Evolutionary conservation across 805 yeast species (phyloP).

Genomic region (Saccharomycopsis microspora): DNA sequence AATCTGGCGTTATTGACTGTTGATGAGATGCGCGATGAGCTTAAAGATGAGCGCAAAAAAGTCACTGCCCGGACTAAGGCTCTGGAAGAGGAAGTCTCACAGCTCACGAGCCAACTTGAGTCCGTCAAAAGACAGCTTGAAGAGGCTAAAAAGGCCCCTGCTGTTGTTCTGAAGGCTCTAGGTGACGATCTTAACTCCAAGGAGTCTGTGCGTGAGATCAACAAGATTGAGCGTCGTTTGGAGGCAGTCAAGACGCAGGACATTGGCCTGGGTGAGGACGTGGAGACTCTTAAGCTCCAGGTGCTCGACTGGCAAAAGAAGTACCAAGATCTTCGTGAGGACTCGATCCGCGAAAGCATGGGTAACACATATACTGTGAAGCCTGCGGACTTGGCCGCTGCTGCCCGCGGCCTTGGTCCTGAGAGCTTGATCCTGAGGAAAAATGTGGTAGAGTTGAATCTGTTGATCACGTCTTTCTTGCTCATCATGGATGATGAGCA

Average conservation of each 20-base stretch:
- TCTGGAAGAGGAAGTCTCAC: conserved; percentile 6
- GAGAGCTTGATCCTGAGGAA: conserved; percentile 37
- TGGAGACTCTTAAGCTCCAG: conserved; percentile 26
- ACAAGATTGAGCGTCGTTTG: conserved; percentile 8
- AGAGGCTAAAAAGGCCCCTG: conserved; percentile 2
- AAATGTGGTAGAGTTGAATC: conserved; percentile 33
- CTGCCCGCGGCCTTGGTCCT: conserved; percentile 21
- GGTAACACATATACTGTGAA: conserved; percentile 6
- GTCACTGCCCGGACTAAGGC: not conserved
- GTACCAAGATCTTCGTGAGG: conserved; percentile 35
- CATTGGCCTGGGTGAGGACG: conserved; percentile 14
- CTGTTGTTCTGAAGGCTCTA: not conserved
- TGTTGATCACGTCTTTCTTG: conserved; percentile 28
- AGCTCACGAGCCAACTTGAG: conserved; percentile 7
- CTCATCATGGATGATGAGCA: conserved; percentile 19
- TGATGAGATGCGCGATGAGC: conserved; percentile 9
- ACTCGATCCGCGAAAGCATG: conserved; percentile 21
- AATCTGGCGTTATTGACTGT: conserved; percentile 8
- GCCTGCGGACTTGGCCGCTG: conserved; percentile 19
- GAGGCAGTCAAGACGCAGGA: conserved; percentile 3
- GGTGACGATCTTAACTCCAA: conserved; percentile 3
- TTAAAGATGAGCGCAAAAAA: conserved; percentile 10
- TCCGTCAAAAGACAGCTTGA: conserved; percentile 5
- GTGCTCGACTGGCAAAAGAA: conserved; percentile 38
- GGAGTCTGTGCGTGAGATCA: conserved; percentile 3